Base-by-base conservation (phyloP, 441 rosid species). In the Gossypium lobatum region DNA sequence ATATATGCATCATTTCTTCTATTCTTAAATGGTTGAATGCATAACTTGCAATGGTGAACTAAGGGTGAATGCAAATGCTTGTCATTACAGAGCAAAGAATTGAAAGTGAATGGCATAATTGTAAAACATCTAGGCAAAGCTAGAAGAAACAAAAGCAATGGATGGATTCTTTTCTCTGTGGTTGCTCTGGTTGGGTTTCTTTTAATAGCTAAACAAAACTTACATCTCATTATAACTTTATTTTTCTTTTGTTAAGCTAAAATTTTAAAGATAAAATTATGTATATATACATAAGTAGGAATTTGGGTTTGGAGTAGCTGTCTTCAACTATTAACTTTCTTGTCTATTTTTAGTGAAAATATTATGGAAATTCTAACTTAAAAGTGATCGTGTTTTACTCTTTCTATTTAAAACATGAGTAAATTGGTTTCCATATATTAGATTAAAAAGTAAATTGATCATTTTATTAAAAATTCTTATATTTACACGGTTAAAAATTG, bases 151-250 rank as follows among this genome's bases (percentile, higher is more conserved):
- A 34, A 2, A 37, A 17, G 48, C 50, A 34, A 63, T 63, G 55
- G 54, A 4, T 70, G 50, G 31, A 34, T 7, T 14, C 11, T 68
- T 67, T 55, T 61, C 16, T 17, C 10, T 46, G 3, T 26, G 52
- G 14, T 26, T 25, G 42, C 55, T 65, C 54, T 48, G 64, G 55
- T 72, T 77, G 54, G 54, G n/a, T 14, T 46, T 58, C 59, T 64
- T 72, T 65, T 7, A 55, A 57, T 2, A n/a, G 58, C 23, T 31
- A 34, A 37, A 7, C 4, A 66, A 17, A 42, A 16, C 31, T 0
- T 10, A 78, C 58, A 78, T 23, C 73, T 39, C 11, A 0, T 11
- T 2, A 1, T 39, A 37, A 64, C 46, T 14, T 61, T 14, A 0
- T 61, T 25, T n/a, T 4, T 2, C 37, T 8, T 31, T 1, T 3